Conservation (phyloP, 2,329 filamentous ascomycete species). For the Monilinia fructigena region DNA sequence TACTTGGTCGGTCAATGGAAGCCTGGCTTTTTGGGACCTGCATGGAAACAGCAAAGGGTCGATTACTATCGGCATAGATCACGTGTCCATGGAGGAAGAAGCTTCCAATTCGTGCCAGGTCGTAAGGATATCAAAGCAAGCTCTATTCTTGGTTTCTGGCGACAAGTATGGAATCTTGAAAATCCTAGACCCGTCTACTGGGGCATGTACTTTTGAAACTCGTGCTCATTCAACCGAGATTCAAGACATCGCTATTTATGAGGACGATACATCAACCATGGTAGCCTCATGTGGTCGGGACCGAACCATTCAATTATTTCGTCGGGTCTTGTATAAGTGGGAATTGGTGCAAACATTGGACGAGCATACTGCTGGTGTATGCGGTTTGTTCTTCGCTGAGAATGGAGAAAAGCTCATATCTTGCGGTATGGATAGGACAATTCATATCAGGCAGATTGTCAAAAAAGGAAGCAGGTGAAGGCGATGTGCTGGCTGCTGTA, state of each 20-base stretch:
- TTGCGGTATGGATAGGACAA: constrained; percentile 81
- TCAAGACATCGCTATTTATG: constrained; percentile 73
- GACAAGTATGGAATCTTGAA: constrained; percentile 83
- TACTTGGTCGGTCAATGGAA: constrained; percentile 83
- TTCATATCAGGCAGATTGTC: constrained; percentile 78
- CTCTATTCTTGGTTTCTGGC: constrained; percentile 71
- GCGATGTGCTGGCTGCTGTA: constrained; percentile 70
- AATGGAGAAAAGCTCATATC: constrained; percentile 71
- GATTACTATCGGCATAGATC: constrained; percentile 68
- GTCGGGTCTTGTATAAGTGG: constrained; percentile 56
- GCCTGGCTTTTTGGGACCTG: constrained; percentile 77
- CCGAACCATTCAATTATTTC: constrained; percentile 89
- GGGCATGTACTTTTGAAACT: constrained; percentile 63
- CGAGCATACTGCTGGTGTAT: constrained; percentile 86
- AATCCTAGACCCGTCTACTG: constrained; percentile 61
- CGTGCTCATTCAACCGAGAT: constrained; percentile 88
- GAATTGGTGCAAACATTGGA: constrained; percentile 86
- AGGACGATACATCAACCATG: constrained; percentile 59
- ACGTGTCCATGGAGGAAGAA: constrained; percentile 52
- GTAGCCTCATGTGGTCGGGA: constrained; percentile 85
- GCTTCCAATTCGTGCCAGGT: constrained; percentile 58
- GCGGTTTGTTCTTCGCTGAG: constrained; percentile 71
- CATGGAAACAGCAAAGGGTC: constrained; percentile 67
- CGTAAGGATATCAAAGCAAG: constrained; percentile 59
- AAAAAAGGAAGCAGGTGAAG: constrained; percentile 59